phyloP scores from a whole-genome alignment of 78 protist species.

The Dictyostelium purpureum region DNA sequence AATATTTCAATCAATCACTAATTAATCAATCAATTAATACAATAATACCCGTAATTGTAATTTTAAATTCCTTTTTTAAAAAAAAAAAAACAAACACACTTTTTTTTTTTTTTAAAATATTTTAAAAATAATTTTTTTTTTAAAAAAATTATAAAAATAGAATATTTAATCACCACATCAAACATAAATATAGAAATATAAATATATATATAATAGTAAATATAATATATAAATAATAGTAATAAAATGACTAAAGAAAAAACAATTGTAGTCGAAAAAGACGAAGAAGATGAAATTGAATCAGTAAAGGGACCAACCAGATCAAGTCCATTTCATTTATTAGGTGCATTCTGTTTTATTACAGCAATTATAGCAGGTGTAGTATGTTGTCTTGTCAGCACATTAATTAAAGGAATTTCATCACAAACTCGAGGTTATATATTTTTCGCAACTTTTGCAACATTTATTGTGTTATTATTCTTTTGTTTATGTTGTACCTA shows the following conservation, averaged over 20 bases:
- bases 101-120: neutral
- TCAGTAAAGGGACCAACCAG: slow-evolving; percentile 75
- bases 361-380: slow-evolving; percentile 60
- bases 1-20: no score
- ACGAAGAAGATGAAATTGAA: slow-evolving; percentile 73
- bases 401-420: slow-evolving; percentile 25
- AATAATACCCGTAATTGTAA: no score
- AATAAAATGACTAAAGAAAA: slow-evolving; percentile 15
- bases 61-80: neutral
- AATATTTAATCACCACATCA: neutral
- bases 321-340: slow-evolving; percentile 65
- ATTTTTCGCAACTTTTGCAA: slow-evolving; percentile 65
- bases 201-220: neutral
- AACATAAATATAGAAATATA: neutral
- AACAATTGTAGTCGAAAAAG: slow-evolving; percentile 52
- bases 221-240: neutral
- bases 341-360: slow-evolving; percentile 73
- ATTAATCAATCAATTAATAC: no score
- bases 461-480: slow-evolving; percentile 63
- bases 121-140: neutral
- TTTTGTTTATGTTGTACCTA: slow-evolving; percentile 77
- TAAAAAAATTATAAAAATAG: neutral
- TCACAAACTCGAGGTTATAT: slow-evolving; percentile 24
- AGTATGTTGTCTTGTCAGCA: slow-evolving; percentile 42
- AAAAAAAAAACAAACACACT: neutral